Conservation (phyloP, 306 rosid genomes). For the Purshia tridentata region DNA sequence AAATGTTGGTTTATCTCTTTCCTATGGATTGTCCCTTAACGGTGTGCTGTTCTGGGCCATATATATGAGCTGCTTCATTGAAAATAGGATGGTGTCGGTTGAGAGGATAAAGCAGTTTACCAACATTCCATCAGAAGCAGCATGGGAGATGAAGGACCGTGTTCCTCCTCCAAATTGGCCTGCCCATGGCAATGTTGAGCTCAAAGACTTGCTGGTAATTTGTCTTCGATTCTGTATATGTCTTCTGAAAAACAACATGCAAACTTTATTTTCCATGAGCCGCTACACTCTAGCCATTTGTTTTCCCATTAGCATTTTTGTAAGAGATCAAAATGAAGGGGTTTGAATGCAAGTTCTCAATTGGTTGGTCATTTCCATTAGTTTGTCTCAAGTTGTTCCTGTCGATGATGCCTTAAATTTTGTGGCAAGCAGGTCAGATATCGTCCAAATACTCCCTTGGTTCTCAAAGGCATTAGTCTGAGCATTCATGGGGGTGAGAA, state of each 20-base stretch:
- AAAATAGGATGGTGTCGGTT: slow-evolving; percentile 95
- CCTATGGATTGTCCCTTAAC: slow-evolving; percentile 84
- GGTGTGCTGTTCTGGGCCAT: slow-evolving; percentile 69
- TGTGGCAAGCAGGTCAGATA: slow-evolving; percentile 70
- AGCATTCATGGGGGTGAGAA: slow-evolving; percentile 88
- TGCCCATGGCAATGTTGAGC: slow-evolving; percentile 67
- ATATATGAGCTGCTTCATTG: slow-evolving; percentile 85
- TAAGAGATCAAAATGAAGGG: too few species aligned
- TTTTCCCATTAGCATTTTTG: too few species aligned
- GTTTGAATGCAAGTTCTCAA: neutral
- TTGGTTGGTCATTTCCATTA: neutral
- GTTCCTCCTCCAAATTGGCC: slow-evolving; percentile 88
- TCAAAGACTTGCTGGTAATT: slow-evolving; percentile 76
- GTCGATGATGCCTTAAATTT: neutral
- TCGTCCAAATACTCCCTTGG: slow-evolving; percentile 87
- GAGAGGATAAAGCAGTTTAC: slow-evolving; percentile 89
- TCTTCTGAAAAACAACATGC: neutral
- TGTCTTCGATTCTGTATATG: neutral
- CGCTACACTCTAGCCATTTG: too few species aligned
- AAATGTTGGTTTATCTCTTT: slow-evolving; percentile 82
- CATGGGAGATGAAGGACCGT: slow-evolving; percentile 62
- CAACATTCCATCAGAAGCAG: slow-evolving; percentile 74
- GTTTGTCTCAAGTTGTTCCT: neutral
- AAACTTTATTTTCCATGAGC: neutral
- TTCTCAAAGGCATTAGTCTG: slow-evolving; percentile 79